phyloP scores from a whole-genome alignment of 371 early-diverging fungal genomes.

The Mucor saturninus region DNA sequence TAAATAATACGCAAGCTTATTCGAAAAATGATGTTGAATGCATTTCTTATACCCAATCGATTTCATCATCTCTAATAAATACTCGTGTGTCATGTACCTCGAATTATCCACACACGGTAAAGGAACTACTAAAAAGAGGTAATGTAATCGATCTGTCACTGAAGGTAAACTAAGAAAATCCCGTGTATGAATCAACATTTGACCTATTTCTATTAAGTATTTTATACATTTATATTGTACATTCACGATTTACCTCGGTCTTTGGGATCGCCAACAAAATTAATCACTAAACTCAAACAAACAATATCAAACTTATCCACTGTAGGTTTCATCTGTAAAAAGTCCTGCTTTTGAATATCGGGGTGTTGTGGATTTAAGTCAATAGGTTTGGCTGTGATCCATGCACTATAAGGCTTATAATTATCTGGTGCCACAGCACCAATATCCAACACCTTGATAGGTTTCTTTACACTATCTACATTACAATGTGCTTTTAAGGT shows the following conservation, averaged over 20 bases:
- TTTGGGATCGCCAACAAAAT: conserved; percentile 86
- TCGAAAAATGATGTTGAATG: conserved; percentile 69
- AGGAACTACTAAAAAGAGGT: conserved; percentile 83
- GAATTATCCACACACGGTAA: conserved; percentile 85
- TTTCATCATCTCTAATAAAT: conserved; percentile 62
- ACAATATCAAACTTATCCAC: conserved; percentile 73
- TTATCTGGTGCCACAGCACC: conserved; percentile 84
- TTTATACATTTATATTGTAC: too few relatives aligned
- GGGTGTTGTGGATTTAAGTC: conserved; percentile 88
- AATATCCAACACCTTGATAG: conserved; percentile 79
- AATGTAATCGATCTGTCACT: conserved; percentile 40
- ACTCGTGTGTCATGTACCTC: conserved; percentile 81
- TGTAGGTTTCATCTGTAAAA: conserved; percentile 61
- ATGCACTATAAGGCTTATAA: conserved; percentile 66
- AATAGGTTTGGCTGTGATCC: conserved; percentile 77
- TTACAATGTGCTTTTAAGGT: conserved; percentile 42
- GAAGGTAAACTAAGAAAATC: conserved; percentile 37
- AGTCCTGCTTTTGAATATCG: conserved; percentile 76
- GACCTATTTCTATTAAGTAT: conserved; percentile 27
- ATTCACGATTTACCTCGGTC: conserved; percentile 49
- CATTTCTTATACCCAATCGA: conserved; percentile 66
- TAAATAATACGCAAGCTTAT: conserved; percentile 78
- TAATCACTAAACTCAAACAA: conserved; percentile 85
- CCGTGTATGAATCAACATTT: conserved; percentile 55
- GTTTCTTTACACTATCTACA: conserved; percentile 20